These are phyloP conservation scores for Naganishia sp. DNA, from an alignment of 1,284 basidiomycete genomes.

Conservation along the genomic window DNA sequence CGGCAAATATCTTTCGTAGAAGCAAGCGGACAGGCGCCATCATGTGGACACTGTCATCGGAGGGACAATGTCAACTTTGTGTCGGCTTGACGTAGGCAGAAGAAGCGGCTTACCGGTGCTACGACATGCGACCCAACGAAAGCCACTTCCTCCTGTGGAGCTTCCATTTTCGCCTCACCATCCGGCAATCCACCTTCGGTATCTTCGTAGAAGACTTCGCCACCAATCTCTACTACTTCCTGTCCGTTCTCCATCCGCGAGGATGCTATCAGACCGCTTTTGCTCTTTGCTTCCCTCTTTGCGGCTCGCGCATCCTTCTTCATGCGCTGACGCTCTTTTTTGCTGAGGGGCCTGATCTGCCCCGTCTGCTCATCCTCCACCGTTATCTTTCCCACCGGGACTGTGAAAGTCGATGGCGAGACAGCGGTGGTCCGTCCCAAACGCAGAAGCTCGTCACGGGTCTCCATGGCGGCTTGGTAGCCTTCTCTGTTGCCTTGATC, in stretches of 20 bases:
- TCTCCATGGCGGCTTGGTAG: slow-evolving; percentile 79
- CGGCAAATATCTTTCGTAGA: slow-evolving; percentile 64
- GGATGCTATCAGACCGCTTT: not conserved
- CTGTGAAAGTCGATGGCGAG: not conserved
- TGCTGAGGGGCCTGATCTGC: slow-evolving; percentile 22
- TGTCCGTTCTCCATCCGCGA: slow-evolving; percentile 30
- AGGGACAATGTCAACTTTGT: not conserved
- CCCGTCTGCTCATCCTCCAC: slow-evolving; percentile 28
- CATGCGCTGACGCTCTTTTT: slow-evolving; percentile 7
- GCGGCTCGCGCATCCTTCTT: slow-evolving; percentile 20
- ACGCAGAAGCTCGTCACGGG: slow-evolving; percentile 73
- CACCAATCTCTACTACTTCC: slow-evolving; percentile 33
- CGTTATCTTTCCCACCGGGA: slow-evolving; percentile 6
- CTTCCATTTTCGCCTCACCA: not conserved
- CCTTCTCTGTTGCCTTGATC: slow-evolving; percentile 78
- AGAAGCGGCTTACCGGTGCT: slow-evolving; percentile 65
- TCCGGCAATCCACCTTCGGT: slow-evolving; percentile 21
- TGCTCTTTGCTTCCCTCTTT: slow-evolving; percentile 9
- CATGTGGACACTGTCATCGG: slow-evolving; percentile 80
- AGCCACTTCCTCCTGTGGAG: slow-evolving; percentile 14
- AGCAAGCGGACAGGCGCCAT: slow-evolving; percentile 75
- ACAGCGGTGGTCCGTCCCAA: slow-evolving; percentile 60
- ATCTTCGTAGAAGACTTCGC: slow-evolving; percentile 34
- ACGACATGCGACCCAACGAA: slow-evolving; percentile 70
- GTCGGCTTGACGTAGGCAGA: not conserved